Conservation (phyloP, 305 asterid species). For the Euphrasia arctica region DNA sequence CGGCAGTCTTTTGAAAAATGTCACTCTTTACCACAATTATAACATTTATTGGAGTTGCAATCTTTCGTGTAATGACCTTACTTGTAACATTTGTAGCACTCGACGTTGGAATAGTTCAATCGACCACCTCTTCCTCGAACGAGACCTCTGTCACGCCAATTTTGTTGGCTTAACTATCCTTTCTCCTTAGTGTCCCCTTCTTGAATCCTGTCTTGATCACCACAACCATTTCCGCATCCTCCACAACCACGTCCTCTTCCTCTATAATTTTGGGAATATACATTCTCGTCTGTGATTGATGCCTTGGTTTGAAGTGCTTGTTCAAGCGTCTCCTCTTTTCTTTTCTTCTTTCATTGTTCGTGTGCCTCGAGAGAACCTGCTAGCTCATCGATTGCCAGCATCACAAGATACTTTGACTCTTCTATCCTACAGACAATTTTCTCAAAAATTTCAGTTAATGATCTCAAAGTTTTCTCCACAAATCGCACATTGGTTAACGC, state of each 20-base stretch:
- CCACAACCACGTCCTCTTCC: not conserved
- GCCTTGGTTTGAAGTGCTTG: no score
- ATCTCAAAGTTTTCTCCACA: not conserved
- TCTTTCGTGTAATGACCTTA: no score
- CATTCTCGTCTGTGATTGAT: no score
- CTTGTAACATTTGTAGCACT: no score
- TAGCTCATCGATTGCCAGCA: not conserved
- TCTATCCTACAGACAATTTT: not conserved
- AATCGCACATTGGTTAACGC: not conserved
- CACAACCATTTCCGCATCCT: not conserved
- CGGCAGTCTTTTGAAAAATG: not conserved
- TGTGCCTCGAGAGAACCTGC: not conserved
- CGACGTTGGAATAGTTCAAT: no score
- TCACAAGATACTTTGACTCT: not conserved
- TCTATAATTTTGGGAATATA: no score
- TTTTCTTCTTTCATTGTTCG: not conserved
- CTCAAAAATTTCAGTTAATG: not conserved
- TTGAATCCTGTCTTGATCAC: not conserved
- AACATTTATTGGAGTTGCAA: no score
- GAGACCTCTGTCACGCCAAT: no score
- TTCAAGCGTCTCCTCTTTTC: no score
- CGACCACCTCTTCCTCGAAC: no score
- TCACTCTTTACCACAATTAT: no score
- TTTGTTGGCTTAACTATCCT: no score
- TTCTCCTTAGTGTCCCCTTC: not conserved